phyloP scores from a whole-genome alignment of 306 rosid species.

The Gastrolobium bilobum region DNA sequence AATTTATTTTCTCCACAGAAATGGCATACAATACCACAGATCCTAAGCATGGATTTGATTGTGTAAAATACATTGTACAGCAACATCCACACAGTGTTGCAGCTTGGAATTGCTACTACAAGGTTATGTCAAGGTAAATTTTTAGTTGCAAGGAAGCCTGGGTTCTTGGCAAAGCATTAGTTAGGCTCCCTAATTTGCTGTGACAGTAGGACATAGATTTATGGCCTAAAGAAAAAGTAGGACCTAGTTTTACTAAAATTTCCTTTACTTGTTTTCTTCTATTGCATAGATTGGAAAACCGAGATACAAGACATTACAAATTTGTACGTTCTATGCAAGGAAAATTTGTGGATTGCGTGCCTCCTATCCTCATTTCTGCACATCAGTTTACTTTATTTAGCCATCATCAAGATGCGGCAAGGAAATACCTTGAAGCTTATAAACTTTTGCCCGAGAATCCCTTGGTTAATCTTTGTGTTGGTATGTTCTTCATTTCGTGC shows the following conservation, averaged over 20 bases:
- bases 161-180: conserved; percentile 18
- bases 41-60: conserved; percentile 87
- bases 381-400: conserved; percentile 77
- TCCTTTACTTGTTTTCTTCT: conserved; percentile 38
- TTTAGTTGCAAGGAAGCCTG: conserved; percentile 27
- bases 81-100: conserved; percentile 84
- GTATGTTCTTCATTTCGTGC: conserved; percentile 56
- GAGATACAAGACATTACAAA: conserved; percentile 79
- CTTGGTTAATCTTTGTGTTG: conserved; percentile 86
- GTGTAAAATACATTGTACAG: conserved; percentile 82
- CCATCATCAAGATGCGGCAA: conserved; percentile 92
- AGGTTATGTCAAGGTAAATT: conserved; percentile 82
- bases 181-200: conserved; percentile 36
- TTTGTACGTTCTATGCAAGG: conserved; percentile 70
- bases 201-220: conserved; percentile 30
- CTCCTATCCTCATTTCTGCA: conserved; percentile 80
- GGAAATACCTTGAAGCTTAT: conserved; percentile 92
- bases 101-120: conserved; percentile 97
- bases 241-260: conserved; percentile 16
- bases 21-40: conserved; percentile 86
- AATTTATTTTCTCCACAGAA: conserved; percentile 59
- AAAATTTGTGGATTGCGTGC: conserved; percentile 75
- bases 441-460: conserved; percentile 79
- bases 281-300: conserved; percentile 74
- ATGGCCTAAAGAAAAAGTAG: conserved; percentile 7